Evolutionary conservation across 2,329 filamentous ascomycete species (phyloP), one percentile per base, ranked within the genome.

Genomic region (Epicoccum nigrum): DNA sequence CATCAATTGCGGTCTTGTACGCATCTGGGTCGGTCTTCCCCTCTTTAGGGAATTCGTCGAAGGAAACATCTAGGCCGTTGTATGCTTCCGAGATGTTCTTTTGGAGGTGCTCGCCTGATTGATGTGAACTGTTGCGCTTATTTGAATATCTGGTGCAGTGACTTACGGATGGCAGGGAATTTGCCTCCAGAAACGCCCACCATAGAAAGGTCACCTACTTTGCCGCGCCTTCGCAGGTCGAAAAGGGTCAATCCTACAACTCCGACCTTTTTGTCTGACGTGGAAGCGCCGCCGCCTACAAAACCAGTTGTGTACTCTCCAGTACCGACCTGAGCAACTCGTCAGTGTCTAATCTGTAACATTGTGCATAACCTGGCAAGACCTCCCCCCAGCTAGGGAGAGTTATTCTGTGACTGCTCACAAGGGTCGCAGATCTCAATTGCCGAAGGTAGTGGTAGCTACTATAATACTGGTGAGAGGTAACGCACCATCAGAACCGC

Each of bases 281-380:
- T 87, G 4, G 91, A 96, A 43, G 86, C 88, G 53, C 87, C 88
- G 54, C 86, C 87, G 51, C 90, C 91, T 50, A 96, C 92, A 64
- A 94, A 97, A 51, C 92, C 92, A 34, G 93, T 97, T 65, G 93
- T 97, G 81, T 97, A 97, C 82, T 97, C 92, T 68, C 92, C 93
- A 9, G 92, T 96, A 59, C 92, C 92, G 52, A 96, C 84, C 88
- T 74, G 42, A 21, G 41, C 31, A 20, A 25, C 25, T 31, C 7
- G 41, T 66, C 40, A 63, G 59, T 49, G 37, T n/a, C n/a, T 16
- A 5, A 4, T 16, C 25, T 11, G 11, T 11, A 17, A 17, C 28
- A 23, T n/a, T 9, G 3, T 9, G 23, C 23, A 25, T 6, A 25
- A 25, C 6, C 6, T 6, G 9, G 23, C 23, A 6, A 25, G 9